phyloP scores from a whole-genome alignment of 2,329 filamentous ascomycete genomes.

The Anthostomella pinea region DNA sequence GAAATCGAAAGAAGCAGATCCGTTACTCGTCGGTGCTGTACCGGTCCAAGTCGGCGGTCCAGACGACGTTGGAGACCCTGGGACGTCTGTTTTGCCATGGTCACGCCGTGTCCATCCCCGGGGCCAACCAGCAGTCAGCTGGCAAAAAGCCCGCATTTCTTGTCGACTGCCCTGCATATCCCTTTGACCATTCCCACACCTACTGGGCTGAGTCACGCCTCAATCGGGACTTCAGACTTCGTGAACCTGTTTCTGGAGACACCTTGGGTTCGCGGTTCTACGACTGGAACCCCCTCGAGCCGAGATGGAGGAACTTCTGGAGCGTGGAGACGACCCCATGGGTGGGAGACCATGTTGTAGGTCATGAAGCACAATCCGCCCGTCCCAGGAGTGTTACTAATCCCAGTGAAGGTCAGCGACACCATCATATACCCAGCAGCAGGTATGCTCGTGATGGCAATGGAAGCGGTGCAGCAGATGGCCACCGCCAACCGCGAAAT shows the following conservation, averaged over 20 bases:
- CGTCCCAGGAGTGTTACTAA: too few relatives aligned
- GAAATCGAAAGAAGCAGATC: conserved; percentile 17
- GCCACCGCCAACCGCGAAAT: conserved; percentile 13
- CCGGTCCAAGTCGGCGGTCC: conserved; percentile 16
- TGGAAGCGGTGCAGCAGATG: conserved; percentile 35
- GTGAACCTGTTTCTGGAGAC: conserved; percentile 25
- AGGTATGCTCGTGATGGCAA: conserved; percentile 37
- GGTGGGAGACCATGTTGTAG: conserved; percentile 45
- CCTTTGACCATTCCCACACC: conserved; percentile 37
- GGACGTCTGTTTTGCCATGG: conserved; percentile 27
- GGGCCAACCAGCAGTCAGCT: conserved; percentile 19
- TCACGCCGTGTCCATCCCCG: conserved; percentile 19
- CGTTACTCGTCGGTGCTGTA: conserved; percentile 21
- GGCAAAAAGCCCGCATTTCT: conserved; percentile 21
- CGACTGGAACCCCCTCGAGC: conserved; percentile 29
- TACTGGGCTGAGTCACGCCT: conserved; percentile 39
- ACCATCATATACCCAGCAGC: conserved; percentile 35
- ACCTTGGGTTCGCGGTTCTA: conserved; percentile 26
- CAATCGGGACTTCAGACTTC: conserved; percentile 31
- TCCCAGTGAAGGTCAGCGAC: conserved; percentile 21
- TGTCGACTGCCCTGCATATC: conserved; percentile 38
- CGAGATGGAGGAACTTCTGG: conserved; percentile 45
- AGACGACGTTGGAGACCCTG: conserved; percentile 22
- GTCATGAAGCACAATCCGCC: too few relatives aligned
- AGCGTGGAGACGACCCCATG: conserved; percentile 40